A percentile compares a stretch with the other conserved stretches of the same genome.
These are phyloP conservation scores for Hypoxylon fuscum DNA, from an alignment of 495 filamentous ascomycete species.

Conservation along the genomic window DNA sequence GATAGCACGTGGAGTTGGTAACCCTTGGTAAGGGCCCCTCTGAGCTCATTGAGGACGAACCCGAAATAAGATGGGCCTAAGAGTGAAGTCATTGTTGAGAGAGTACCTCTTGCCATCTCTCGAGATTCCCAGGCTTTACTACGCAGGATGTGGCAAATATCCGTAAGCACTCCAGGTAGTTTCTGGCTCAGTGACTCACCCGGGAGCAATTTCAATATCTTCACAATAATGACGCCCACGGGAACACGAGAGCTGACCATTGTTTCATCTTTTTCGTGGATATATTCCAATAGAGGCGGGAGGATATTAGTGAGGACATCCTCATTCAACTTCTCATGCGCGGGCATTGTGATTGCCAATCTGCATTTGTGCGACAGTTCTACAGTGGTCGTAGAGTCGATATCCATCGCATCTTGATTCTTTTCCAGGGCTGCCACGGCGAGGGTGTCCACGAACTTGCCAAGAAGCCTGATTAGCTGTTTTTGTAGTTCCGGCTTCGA, in stretches of 20 bases:
- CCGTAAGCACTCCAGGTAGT: constrained; percentile 83
- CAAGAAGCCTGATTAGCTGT: constrained; percentile 82
- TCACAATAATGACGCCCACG: constrained; percentile 84
- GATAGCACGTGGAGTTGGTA: constrained; percentile 96
- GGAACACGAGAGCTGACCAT: constrained; percentile 91
- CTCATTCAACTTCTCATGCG: constrained; percentile 71
- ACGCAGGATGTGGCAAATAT: constrained; percentile 90
- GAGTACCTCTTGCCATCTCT: constrained; percentile 87
- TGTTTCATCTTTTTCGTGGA: constrained; percentile 93
- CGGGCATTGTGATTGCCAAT: constrained; percentile 73
- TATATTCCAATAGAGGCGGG: constrained; percentile 76
- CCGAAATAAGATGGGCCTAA: constrained; percentile 84
- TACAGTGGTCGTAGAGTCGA: constrained; percentile 34
- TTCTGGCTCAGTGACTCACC: constrained; percentile 72
- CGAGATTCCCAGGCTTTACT: constrained; percentile 88
- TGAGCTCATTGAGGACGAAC: constrained; percentile 92
- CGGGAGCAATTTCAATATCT: constrained; percentile 83
- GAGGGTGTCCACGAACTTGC: constrained; percentile 80
- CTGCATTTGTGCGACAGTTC: constrained; percentile 40
- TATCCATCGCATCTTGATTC: constrained; percentile 48
- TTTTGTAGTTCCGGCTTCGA: constrained; percentile 86
- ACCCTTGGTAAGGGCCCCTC: constrained; percentile 79
- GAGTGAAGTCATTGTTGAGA: constrained; percentile 80
- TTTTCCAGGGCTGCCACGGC: constrained; percentile 59
- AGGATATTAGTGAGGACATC: constrained; percentile 80